These are phyloP conservation scores for Cutaneotrichosporon sp. DNA, from an alignment of 1,284 basidiomycete species.

Conservation along the genomic window DNA sequence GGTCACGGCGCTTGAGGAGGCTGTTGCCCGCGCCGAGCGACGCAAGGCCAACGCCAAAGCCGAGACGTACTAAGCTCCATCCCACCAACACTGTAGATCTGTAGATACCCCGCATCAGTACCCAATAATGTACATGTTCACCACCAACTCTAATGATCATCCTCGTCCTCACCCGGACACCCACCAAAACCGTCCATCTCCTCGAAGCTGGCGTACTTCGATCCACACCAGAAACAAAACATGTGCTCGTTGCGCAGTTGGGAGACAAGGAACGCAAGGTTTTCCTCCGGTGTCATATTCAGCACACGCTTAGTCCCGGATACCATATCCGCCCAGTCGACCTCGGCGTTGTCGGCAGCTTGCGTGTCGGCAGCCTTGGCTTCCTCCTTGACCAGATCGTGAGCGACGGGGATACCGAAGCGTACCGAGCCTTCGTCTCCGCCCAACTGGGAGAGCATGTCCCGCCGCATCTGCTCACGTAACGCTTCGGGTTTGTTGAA, in stretches of 20 bases:
- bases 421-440: constrained; percentile 19
- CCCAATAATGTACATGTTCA: not conserved
- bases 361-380: not conserved
- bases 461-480: constrained; percentile 42
- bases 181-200: constrained; percentile 47
- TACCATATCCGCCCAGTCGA: constrained; percentile 38
- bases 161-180: constrained; percentile 48
- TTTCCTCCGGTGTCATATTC: constrained; percentile 38
- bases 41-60: constrained; percentile 26
- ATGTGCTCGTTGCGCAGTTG: constrained; percentile 44
- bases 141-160: constrained; percentile 36
- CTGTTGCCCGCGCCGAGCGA: constrained; percentile 29
- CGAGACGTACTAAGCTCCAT: constrained; percentile 23
- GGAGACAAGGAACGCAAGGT: constrained; percentile 40
- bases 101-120: not conserved
- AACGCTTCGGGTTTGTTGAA: constrained; percentile 37
- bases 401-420: constrained; percentile 13
- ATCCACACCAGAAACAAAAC: constrained; percentile 48
- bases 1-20: constrained; percentile 34
- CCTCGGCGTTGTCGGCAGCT: constrained; percentile 12
- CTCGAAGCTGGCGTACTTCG: constrained; percentile 36
- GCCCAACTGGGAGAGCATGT: constrained; percentile 36
- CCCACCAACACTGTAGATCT: not conserved
- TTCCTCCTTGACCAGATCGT: constrained; percentile 7
- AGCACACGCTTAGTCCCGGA: constrained; percentile 41